Base-by-base conservation (phyloP, 805 yeast genomes). In the Candida xyloterini region DNA sequence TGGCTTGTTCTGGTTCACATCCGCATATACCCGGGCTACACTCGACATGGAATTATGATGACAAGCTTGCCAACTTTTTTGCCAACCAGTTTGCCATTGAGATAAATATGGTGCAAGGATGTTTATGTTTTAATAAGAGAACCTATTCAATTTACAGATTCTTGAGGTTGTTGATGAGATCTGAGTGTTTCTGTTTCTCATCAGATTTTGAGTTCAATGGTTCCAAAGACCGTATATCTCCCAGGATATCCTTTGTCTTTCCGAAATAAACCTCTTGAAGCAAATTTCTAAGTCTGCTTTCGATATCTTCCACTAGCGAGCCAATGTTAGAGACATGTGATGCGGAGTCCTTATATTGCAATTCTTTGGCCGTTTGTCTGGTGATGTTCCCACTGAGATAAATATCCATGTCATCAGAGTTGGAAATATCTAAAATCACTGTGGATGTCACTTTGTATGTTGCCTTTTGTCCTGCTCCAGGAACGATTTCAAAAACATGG, bases 261-360 rank as follows among this genome's bases (percentile, higher is more conserved):
- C 95, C 97, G 58, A 91, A 91, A 61, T 91, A 91, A 20, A 91
- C 97, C 48, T 88, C 95, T 61, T 91, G 95, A 48, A 91, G 71
- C 68, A 85, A 69, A 52, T 85, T 86, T 63, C 99, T 77, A 67
- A 91, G 69, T 59, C 84, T 87, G 45, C 83, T 79, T 66, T 91
- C 99, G 30, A 86, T 74, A 46, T 87, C 95, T 63, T 91, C 99
- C 10, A 93, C 76, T 47, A 89, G 61, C 3, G 84, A 69, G 22
- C 99, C 99, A 45, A 91, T 66, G 57, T 90, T 90, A 23, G 89
- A 79, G 35, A 91, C 74, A 59, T 93, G 97, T n/a, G 81, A 73
- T 20, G 76, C 62, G 35, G 73, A 77, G 42, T 76, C 74, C 27
- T 62, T 64, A 37, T 66, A 67, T 10, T 71, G 65, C 37, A 75